Evolutionary conservation across 352 stramenopile genomes (phyloP).

Genomic region (Pythium guiyangense): DNA sequence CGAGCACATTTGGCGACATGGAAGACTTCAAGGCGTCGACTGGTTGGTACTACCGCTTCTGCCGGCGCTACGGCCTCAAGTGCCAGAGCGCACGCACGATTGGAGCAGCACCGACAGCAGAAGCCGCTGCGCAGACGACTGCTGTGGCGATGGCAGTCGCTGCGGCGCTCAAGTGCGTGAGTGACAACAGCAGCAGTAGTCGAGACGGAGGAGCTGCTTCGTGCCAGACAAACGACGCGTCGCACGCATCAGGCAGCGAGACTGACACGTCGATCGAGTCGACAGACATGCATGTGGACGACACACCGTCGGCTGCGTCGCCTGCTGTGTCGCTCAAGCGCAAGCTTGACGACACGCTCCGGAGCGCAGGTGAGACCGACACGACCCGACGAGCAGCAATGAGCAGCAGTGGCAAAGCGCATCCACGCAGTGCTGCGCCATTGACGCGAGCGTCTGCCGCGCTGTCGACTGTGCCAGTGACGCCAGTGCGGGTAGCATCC

Average conservation of each 20-base stretch:
- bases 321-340: constrained; percentile 5
- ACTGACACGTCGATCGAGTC: background rate
- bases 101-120: no score
- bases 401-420: background rate
- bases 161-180: background rate
- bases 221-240: no score
- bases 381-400: background rate
- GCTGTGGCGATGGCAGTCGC: no score
- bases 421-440: background rate
- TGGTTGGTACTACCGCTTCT: constrained; percentile 56
- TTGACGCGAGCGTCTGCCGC: background rate
- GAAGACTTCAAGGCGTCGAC: constrained; percentile 47
- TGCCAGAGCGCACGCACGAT: constrained; percentile 3
- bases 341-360: constrained; percentile 4
- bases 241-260: no score
- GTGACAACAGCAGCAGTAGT: no score
- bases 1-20: constrained; percentile 27
- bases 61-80: constrained; percentile 29
- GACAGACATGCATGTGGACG: background rate
- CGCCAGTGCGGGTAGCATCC: background rate
- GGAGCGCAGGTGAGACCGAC: background rate
- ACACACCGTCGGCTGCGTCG: background rate
- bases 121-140: no score
- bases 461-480: background rate
- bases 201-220: no score